Evolutionary conservation across 768 basidiomycete genomes (phyloP).

Genomic region (Tremella yokohamensis): DNA sequence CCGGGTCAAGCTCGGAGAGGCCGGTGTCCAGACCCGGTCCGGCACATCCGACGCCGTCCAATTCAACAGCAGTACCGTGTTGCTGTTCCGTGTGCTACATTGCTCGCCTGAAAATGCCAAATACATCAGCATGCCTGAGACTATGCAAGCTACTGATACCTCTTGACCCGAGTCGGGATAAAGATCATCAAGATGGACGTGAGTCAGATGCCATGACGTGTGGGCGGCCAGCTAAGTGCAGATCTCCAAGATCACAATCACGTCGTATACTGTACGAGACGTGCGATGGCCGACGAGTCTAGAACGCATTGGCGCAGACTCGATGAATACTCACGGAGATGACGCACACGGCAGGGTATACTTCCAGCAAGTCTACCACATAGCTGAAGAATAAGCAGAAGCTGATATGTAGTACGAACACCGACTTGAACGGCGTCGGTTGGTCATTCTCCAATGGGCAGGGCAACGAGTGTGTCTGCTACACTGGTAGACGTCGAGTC

Average conservation of each 20-base stretch:
- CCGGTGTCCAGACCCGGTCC: too few species aligned
- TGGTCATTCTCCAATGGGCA: conserved; percentile 14
- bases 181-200: too few species aligned
- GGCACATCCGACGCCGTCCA: too few species aligned
- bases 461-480: conserved; percentile 10
- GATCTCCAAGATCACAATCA: conserved; percentile 5
- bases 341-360: conserved; percentile 6
- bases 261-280: conserved; percentile 7
- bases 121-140: too few species aligned
- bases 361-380: neutral
- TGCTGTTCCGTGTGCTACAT: too few species aligned
- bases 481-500: neutral
- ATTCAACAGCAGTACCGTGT: too few species aligned
- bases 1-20: too few species aligned
- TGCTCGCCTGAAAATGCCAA: too few species aligned
- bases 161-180: too few species aligned
- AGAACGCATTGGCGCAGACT: conserved; percentile 10
- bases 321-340: conserved; percentile 10
- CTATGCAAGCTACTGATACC: too few species aligned
- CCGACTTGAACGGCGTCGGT: conserved; percentile 4
- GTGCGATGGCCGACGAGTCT: conserved; percentile 10
- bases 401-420: conserved; percentile 8
- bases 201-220: too few species aligned
- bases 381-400: neutral
- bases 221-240: too few species aligned